Base-by-base conservation (phyloP, 768 basidiomycete species). In the Leccinum sublutescens region DNA sequence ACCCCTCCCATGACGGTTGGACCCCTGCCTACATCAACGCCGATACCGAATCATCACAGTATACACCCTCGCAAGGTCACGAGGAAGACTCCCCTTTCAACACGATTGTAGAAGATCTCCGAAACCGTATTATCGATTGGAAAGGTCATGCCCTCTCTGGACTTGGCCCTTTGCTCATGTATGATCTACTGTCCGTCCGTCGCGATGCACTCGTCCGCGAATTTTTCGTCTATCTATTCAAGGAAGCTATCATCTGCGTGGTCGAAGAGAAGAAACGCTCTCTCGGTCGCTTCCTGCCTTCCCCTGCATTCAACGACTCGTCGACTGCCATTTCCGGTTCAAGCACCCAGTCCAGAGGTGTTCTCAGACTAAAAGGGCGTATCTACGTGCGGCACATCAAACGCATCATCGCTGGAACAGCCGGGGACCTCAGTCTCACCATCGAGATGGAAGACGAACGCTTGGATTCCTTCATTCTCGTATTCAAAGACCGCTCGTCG, bases 171-270 rank as follows among this genome's bases (percentile, higher is more conserved):
- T 79, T 97, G 49, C 90, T 91, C 65, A 93, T 97, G 84, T 97
- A 93, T 72, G 96, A 97, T 75, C 80, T 95, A 50, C 77, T 98
- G 27, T 87, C 86, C 52, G 94, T 98, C 47, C 85, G 94, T 53
- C 86, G 95, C 52, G 96, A 96, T 64, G 78, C 87, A 10, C 88
- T 93, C 60, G 88, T 95, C 19, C 86, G 95, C 56, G 95, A 97
- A 72, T 98, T 98, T 75, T 91, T 88, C 70, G 93, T 97, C 60
- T 98, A 98, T 76, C 83, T 99, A 27, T 99, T 98, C 84, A 89
- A 89, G 68, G 94, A 98, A 73, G 97, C 97, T 10, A 91, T 99
- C 64, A 94, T 99, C 60, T 99, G 97, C 72, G 94, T 98, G n/a
- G 84, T 91, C 19, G 95, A 98, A 73, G 96, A 99, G 76, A 93